Evolutionary conservation across 768 basidiomycete genomes (phyloP).

Genomic region (Auriscalpium orientale): DNA sequence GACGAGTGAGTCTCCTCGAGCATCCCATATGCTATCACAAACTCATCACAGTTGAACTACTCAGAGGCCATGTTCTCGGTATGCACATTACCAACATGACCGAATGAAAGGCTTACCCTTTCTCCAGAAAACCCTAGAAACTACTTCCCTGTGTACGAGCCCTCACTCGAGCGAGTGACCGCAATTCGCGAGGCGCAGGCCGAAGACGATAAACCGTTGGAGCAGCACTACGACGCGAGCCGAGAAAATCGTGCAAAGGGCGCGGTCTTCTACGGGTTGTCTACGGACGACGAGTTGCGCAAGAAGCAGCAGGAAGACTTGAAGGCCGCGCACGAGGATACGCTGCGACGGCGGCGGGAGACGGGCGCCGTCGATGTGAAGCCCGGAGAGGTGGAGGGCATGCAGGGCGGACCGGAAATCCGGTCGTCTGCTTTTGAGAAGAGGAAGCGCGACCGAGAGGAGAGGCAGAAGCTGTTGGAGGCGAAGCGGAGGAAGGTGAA

Average conservation of each 20-base stretch:
- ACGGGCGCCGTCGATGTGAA: constrained; percentile 50
- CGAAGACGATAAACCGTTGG: constrained; percentile 65
- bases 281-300: constrained; percentile 74
- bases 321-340: constrained; percentile 58
- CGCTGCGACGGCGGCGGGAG: constrained; percentile 53
- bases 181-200: constrained; percentile 64
- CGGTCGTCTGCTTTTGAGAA: constrained; percentile 63
- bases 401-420: constrained; percentile 32
- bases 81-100: not conserved
- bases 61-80: constrained; percentile 14
- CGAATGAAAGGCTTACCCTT: not conserved
- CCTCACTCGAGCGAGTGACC: constrained; percentile 70
- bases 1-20: constrained; percentile 24
- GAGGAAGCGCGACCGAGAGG: constrained; percentile 67
- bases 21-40: not conserved
- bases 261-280: constrained; percentile 90
- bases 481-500: constrained; percentile 57
- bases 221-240: constrained; percentile 74
- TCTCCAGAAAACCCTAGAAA: constrained; percentile 67
- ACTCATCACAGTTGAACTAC: not conserved
- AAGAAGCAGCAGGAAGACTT: constrained; percentile 79
- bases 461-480: constrained; percentile 49
- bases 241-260: constrained; percentile 82
- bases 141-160: constrained; percentile 85
- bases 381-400: constrained; percentile 74